Base-by-base conservation (phyloP, 495 filamentous ascomycete genomes). In the Aspergillus indologenus region DNA sequence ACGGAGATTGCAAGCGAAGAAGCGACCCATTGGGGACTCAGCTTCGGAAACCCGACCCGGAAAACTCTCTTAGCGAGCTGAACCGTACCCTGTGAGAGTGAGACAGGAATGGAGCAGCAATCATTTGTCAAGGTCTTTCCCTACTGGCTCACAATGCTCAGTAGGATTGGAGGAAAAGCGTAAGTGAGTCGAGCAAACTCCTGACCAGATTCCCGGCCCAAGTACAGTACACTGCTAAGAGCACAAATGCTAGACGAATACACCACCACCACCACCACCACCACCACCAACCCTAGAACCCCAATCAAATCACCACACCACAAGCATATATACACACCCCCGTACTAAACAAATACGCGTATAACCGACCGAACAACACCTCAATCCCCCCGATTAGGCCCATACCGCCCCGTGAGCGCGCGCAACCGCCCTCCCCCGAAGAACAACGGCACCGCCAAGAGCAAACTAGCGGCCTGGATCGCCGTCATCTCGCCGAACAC, bases 401-500 rank as follows among this genome's bases (percentile, higher is more conserved):
- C 70, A 67, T 73, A 71, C 11, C 47, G n/a, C 1, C 53, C 60
- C 0, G 68, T 71, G 2, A 61, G 62, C 11, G 45, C 55, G 17
- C 68, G 49, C 23, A 73, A 29, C 7, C 55, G 42, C 8, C 22
- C 29, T 2, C 70, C 70, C 58, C 62, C 66, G 22, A 65, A 56
- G 40, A 68, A 73, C 18, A 73, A 22, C 0, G 68, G 70, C 20
- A 71, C 57, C 0, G 70, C 65, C 14, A 64, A 56, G n/a, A 68
- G 43, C n/a, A 71, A 43, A 49, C 63, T 68, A 1, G 60, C 62
- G 0, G 63, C 63, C 31, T 71, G 62, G n/a, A 73, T 71, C 0
- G 66, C 68, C 17, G 61, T 65, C 68, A 73, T 71, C 43, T 73
- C 68, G 15, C 68, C 70, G 55, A 73, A 73, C 0, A 69, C 70